Evolutionary conservation across 2,329 filamentous ascomycete species (phyloP).

Genomic region (Penicillium brasilianum): DNA sequence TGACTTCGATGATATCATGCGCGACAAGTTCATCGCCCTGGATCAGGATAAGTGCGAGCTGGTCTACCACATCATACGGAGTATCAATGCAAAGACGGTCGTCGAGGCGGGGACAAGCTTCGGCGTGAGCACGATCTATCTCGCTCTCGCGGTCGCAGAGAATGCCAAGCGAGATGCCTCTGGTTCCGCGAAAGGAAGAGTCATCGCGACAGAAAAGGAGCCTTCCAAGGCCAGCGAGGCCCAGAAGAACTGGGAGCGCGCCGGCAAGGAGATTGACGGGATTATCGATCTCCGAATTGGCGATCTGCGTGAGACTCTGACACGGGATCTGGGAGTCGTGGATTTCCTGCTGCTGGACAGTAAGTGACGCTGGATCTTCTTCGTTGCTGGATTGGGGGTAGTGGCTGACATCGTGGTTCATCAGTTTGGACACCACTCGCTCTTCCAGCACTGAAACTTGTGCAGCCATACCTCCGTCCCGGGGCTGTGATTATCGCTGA

Average conservation of each 20-base stretch:
- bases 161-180: conserved; percentile 49
- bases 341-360: conserved; percentile 66
- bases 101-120: conserved; percentile 67
- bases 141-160: conserved; percentile 61
- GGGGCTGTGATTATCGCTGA: conserved; percentile 27
- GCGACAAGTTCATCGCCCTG: conserved; percentile 64
- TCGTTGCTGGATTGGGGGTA: background rate
- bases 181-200: conserved; percentile 44
- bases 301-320: conserved; percentile 63
- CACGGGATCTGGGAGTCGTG: conserved; percentile 54
- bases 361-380: conserved; percentile 47
- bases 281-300: conserved; percentile 64
- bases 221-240: conserved; percentile 58
- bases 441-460: conserved; percentile 46
- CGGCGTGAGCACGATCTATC: conserved; percentile 66
- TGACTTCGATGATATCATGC: conserved; percentile 49
- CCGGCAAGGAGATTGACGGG: conserved; percentile 55
- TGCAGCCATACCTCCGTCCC: conserved; percentile 21
- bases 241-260: conserved; percentile 58
- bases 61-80: conserved; percentile 59
- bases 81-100: conserved; percentile 56
- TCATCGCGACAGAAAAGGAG: conserved; percentile 68
- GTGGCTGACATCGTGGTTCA: background rate
- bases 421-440: conserved; percentile 63
- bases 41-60: conserved; percentile 64